Evolutionary conservation across 1,284 basidiomycete genomes (phyloP).

Genomic region (Malassezia vespertilionis): DNA sequence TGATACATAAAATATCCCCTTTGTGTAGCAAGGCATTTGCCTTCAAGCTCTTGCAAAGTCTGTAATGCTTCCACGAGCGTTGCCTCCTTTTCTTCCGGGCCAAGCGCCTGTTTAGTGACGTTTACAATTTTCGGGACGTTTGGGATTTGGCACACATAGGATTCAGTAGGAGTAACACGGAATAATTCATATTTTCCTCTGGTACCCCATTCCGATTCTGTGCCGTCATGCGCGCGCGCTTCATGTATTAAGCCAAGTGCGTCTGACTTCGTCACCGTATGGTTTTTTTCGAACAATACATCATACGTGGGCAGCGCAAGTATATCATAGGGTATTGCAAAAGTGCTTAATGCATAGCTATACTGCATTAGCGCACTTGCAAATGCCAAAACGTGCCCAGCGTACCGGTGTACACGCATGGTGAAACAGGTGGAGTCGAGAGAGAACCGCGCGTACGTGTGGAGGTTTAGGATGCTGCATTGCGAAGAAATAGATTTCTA

Average conservation of each 20-base stretch:
- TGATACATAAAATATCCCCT: constrained; percentile 5
- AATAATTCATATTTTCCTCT: constrained; percentile 3
- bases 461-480: no score
- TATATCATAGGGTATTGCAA: no score
- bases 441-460: no score
- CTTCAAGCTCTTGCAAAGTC: background rate
- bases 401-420: no score
- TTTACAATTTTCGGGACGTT: background rate
- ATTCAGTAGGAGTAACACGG: constrained; percentile 1
- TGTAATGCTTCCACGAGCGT: background rate
- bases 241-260: background rate
- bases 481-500: no score
- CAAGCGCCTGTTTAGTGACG: background rate
- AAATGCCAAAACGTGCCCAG: no score
- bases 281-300: constrained; percentile 6
- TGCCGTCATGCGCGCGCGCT: background rate
- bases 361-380: no score
- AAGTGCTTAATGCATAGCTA: no score
- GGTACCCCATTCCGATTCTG: background rate
- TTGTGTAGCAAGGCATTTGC: background rate
- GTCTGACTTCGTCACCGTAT: constrained; percentile 2
- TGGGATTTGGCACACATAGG: constrained; percentile 5
- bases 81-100: background rate
- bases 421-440: no score
- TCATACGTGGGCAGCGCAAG: background rate